Evolutionary conservation across 202 grass and related monocot genomes (phyloP).

Genomic region (Setaria viridis): DNA sequence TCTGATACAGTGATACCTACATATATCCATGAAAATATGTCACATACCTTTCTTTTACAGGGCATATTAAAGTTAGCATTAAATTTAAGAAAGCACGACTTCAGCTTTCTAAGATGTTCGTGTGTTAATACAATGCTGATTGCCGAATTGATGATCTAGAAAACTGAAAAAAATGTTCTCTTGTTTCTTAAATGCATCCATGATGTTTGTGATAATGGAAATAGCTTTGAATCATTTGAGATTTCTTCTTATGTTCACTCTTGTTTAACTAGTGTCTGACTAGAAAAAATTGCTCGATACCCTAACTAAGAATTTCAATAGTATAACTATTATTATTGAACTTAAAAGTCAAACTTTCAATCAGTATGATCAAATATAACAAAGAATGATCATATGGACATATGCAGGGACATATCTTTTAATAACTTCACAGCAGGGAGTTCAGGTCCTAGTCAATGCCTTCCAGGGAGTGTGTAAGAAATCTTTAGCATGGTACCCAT

Average conservation of each 20-base stretch:
- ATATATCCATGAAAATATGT: constrained; percentile 7
- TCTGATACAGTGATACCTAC: neutral
- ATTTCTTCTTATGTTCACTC: neutral
- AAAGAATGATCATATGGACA: constrained; percentile 47
- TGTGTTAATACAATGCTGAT: neutral
- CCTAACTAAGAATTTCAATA: too few species aligned
- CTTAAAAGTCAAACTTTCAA: neutral
- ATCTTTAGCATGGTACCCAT: constrained; percentile 21
- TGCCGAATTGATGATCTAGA: neutral
- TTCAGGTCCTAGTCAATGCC: constrained; percentile 64
- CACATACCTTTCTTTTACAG: neutral
- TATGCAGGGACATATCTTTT: constrained; percentile 66
- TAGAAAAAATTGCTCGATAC: too few species aligned
- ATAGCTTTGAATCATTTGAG: neutral
- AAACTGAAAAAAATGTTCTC: neutral
- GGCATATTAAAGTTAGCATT: neutral
- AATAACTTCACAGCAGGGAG: constrained; percentile 78
- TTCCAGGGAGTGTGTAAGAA: constrained; percentile 76
- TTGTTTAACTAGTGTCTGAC: neutral
- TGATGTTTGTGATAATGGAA: neutral
- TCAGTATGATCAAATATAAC: neutral
- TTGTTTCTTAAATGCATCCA: neutral
- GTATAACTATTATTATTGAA: neutral
- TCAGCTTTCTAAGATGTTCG: neutral
- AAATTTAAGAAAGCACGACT: neutral